Evolutionary conservation across 1,139 yeast species (phyloP), one percentile per base, ranked within the genome.

Genomic region (Saccharomyces hybrid): DNA sequence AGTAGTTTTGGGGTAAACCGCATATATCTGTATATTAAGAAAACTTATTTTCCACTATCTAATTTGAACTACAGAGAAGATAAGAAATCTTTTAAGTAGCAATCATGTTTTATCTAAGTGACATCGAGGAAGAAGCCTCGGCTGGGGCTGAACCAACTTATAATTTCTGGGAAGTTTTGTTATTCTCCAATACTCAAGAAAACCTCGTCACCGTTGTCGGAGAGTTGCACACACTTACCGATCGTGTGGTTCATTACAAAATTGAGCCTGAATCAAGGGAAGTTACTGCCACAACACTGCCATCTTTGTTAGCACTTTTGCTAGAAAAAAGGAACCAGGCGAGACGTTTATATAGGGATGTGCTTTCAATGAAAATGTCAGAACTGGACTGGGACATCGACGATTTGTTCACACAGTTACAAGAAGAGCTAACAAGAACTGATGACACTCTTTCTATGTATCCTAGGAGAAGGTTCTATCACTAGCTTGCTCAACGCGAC

Each of bases 281-380:
- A 7, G 48, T 48, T 3, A 41, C n/a, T n/a, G n/a, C n/a, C n/a
- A n/a, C 51, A 5, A 54, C 47, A 20, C 28, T 62, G 31, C 62
- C 64, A 1, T 31, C 53, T 6, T 49, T 60, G 20, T 55, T 63
- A 61, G 61, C 55, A 1, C 48, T 53, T 8, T 50, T 62, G 26
- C 52, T 61, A 56, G 57, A 55, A 28, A 59, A 57, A 34, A 54
- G 63, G 16, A 62, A 63, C 42, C 52, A 55, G 16, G 65, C 65
- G 2, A 61, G 56, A 51, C 54, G 65, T 42, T 16, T 59, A 6
- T 61, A 61, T 53, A 56, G 63, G 20, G 53, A 54, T 9, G 57
- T 60, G 3, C 41, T 63, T n/a, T 51, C 47, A 16, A 38, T 54
- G 13, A 57, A 54, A 23, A 51, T 58, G 14, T 54, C 56, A 25